Base-by-base conservation (phyloP, 139 green algal species). In the Ulvella scutata region DNA sequence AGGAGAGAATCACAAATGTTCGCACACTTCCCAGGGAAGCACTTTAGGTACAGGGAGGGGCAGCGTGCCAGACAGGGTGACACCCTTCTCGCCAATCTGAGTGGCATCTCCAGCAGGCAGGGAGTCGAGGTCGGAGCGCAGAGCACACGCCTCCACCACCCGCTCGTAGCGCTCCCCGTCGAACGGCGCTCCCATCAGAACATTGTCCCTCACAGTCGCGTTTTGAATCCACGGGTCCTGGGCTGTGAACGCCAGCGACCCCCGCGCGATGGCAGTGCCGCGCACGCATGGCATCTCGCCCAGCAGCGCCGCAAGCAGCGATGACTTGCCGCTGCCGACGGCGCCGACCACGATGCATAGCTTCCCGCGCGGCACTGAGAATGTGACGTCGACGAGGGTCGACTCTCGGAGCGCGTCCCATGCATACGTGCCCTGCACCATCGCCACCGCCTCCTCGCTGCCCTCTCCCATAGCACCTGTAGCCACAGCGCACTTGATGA, bases 201-300 rank as follows among this genome's bases (percentile, higher is more conserved):
- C 89, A 76, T 96, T 96, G 10, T 93, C 88, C 23, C 83, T 78
- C n/a, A 83, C 61, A 37, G 38, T 34, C n/a, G 77, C 84, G 79
- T 93, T 93, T 67, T 91, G 87, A 31, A 96, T 94, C 86, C 89
- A 96, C 0, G 90, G 83, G 29, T 91, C 81, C 79, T 92, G 83
- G 1, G 81, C 72, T 2, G 82, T 83, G 74, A 85, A 90, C n/a
- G n/a, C n/a, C n/a, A n/a, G n/a, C n/a, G n/a, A n/a, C n/a, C n/a
- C n/a, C n/a, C n/a, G n/a, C n/a, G n/a, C n/a, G n/a, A n/a, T n/a
- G n/a, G n/a, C n/a, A n/a, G n/a, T n/a, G n/a, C n/a, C n/a, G n/a
- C n/a, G 17, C 29, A 83, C 62, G 61, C 78, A 79, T 43, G 83
- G 35, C 87, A 94, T 87, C 43, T 89, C 83, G 3, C 84, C 83